Conservation (phyloP, 192 early-diverging fungal genomes). For the Umbelopsis isabellina region DNA sequence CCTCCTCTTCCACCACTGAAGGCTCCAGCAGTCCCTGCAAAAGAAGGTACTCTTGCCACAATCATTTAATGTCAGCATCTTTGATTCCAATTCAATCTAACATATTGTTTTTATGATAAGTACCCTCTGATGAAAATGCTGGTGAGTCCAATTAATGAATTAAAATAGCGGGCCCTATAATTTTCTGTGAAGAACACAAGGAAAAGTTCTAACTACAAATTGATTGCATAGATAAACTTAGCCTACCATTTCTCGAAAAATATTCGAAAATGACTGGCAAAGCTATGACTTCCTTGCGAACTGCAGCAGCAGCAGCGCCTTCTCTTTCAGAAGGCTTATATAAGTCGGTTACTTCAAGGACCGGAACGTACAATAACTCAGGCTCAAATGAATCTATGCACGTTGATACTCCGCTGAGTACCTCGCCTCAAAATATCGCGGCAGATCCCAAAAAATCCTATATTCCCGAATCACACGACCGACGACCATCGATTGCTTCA, state of each 20-base stretch:
- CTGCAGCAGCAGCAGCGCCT: conserved; percentile 14
- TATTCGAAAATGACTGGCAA: conserved; percentile 43
- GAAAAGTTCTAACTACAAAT: conserved; percentile 1
- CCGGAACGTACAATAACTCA: neutral
- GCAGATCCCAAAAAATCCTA: conserved; percentile 12
- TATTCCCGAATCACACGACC: neutral
- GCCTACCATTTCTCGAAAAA: conserved; percentile 45
- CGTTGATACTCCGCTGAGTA: neutral
- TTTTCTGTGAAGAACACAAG: neutral
- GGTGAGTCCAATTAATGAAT: neutral
- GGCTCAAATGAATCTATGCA: conserved; percentile 12
- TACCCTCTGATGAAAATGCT: neutral
- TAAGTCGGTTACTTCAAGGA: neutral
- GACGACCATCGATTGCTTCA: neutral
- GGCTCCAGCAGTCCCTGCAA: neutral
- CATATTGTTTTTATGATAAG: neutral
- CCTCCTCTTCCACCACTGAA: conserved; percentile 44
- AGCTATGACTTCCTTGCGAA: conserved; percentile 18
- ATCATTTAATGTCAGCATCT: neutral
- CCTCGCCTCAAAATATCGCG: neutral
- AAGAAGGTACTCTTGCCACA: neutral
- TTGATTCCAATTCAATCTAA: too few relatives aligned
- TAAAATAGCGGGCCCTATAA: neutral
- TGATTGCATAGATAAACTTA: conserved; percentile 28
- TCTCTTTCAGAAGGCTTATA: conserved; percentile 10